These are phyloP conservation scores for Leucoagaricus sp. DNA, from an alignment of 1,284 basidiomycete species.

Conservation along the genomic window DNA sequence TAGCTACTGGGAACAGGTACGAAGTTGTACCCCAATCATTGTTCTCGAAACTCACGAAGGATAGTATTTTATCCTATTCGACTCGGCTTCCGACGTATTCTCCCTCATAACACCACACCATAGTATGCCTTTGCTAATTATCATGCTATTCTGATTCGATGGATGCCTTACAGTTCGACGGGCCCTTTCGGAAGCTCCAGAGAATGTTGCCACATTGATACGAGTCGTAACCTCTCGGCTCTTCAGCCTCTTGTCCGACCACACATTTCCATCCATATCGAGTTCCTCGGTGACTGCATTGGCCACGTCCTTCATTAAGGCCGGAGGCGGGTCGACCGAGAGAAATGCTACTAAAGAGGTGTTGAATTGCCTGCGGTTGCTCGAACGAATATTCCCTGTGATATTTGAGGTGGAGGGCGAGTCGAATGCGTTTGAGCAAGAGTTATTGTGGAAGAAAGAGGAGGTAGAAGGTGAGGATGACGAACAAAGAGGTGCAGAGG, in stretches of 20 bases:
- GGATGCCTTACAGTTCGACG: slow-evolving; percentile 60
- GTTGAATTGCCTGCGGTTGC: slow-evolving; percentile 84
- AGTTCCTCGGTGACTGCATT: slow-evolving; percentile 62
- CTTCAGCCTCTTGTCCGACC: slow-evolving; percentile 80
- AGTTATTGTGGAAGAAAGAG: slow-evolving; percentile 72
- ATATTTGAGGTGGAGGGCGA: slow-evolving; percentile 83
- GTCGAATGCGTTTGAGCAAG: slow-evolving; percentile 65
- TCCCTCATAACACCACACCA: slow-evolving; percentile 85
- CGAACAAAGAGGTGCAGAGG: slow-evolving; percentile 18
- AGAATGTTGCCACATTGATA: slow-evolving; percentile 84
- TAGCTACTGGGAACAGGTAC: slow-evolving; percentile 83
- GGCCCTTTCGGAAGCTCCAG: slow-evolving; percentile 78
- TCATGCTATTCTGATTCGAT: slow-evolving; percentile 6
- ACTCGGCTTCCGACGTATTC: slow-evolving; percentile 86
- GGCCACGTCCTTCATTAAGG: slow-evolving; percentile 68
- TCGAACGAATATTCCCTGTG: slow-evolving; percentile 86
- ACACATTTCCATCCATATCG: slow-evolving; percentile 69
- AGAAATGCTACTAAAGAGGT: slow-evolving; percentile 80
- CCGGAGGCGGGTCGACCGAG: slow-evolving; percentile 46
- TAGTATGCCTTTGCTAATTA: slow-evolving; percentile 49
- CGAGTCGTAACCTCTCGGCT: slow-evolving; percentile 73
- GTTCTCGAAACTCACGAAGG: too few relatives aligned
- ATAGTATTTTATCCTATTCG: slow-evolving; percentile 87
- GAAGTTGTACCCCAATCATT: too few relatives aligned
- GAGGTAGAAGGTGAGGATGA: slow-evolving; percentile 45